Evolutionary conservation across 345 rosid species (phyloP), one percentile per base, ranked within the genome.

Genomic region (Cardamine occulta): DNA sequence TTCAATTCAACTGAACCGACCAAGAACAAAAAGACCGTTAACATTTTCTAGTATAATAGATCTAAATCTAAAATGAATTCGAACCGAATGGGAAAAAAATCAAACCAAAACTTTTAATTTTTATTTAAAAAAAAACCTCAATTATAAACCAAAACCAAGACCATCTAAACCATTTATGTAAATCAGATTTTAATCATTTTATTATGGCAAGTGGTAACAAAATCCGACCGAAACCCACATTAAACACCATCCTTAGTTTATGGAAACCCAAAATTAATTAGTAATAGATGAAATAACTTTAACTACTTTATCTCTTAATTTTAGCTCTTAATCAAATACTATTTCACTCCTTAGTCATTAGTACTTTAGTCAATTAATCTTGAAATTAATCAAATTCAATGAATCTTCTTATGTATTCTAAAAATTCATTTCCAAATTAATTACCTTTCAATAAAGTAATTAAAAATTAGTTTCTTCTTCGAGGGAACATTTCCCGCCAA

Each of bases 401-500:
- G 21, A 47, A 47, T 2, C 7, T 42, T 14, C 47, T 14, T 31
- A 28, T 5, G 6, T 32, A 32, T 39, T 42, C 47, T 42, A 48
- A 11, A 0, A 7, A 6, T 48, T 44, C 24, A 18, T 74, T 74
- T 47, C 72, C 67, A 57, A 66, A 74, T 57, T 17, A 47, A 45
- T 37, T 6, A 0, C 11, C 53, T 37, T 51, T 67, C 0, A 11
- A 0, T 52, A 60, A 68, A 68, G 69, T 15, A 52, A 75, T 39
- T 7, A 66, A 47, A 51, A 1, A 21, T 4, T 9, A 56, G 58
- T 74, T 75, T 69, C 79, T 61, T 76, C 74, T 61, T 69, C 71
- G 87, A 55, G 83, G 85, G 88, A 82, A 83, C 59, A 66, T 82
- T 86, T 89, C 86, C 88, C 95, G 95, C 95, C 92, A 80, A 49